These are phyloP conservation scores for Gastroboletus turbinatus DNA, from an alignment of 1,284 basidiomycete genomes.

Conservation along the genomic window DNA sequence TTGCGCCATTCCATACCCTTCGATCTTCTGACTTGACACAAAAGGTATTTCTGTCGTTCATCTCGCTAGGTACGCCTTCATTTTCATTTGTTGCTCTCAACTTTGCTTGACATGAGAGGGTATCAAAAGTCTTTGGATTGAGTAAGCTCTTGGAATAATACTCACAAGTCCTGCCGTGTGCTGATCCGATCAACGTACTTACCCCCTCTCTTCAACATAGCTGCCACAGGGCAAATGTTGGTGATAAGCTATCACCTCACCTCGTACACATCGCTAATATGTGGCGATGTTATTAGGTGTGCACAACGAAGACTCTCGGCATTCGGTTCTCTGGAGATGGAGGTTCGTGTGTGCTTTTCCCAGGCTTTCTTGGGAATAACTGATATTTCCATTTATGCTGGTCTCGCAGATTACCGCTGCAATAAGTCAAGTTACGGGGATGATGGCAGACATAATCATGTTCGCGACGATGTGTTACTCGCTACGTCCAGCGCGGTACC, in stretches of 20 bases:
- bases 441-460: conserved; percentile 28
- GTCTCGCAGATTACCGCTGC: conserved; percentile 21
- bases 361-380: not conserved
- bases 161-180: not conserved
- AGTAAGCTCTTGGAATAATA: conserved; percentile 20
- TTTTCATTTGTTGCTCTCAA: not conserved
- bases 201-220: conserved; percentile 8
- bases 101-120: conserved; percentile 14
- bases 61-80: conserved; percentile 22
- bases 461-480: conserved; percentile 29
- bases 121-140: conserved; percentile 32
- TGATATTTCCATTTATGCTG: not conserved
- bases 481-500: conserved; percentile 30
- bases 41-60: conserved; percentile 23
- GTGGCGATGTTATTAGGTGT: conserved; percentile 17
- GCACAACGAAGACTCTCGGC: conserved; percentile 22
- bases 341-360: conserved; percentile 19
- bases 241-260: conserved; percentile 3
- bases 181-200: not conserved
- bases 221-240: conserved; percentile 29
- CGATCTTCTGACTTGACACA: conserved; percentile 1
- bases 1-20: not conserved
- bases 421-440: conserved; percentile 22
- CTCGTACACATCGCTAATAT: conserved; percentile 2
- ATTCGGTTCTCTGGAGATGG: conserved; percentile 18